Evolutionary conservation across 1,284 basidiomycete genomes (phyloP).

Genomic region (Tylopilus sp.): DNA sequence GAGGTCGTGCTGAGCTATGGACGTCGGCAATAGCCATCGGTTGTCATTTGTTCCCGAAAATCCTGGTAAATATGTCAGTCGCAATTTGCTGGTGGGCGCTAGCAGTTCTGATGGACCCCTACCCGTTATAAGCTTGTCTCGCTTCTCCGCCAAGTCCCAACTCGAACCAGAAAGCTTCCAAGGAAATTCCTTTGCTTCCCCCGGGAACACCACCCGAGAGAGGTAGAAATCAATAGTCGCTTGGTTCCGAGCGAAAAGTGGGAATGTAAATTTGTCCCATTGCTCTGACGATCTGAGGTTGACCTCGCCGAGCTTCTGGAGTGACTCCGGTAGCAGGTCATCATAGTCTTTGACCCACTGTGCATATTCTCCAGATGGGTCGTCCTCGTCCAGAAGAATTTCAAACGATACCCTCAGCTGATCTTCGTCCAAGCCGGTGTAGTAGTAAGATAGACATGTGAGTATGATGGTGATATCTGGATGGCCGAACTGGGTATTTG

Average conservation of each 20-base stretch:
- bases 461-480: slow-evolving; percentile 60
- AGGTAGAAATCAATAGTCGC: slow-evolving; percentile 61
- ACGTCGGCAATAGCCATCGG: slow-evolving; percentile 13
- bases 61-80: not conserved
- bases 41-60: slow-evolving; percentile 18
- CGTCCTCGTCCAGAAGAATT: slow-evolving; percentile 52
- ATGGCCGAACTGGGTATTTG: slow-evolving; percentile 64
- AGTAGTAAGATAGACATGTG: slow-evolving; percentile 64
- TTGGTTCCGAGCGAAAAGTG: slow-evolving; percentile 50
- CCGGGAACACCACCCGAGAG: slow-evolving; percentile 26
- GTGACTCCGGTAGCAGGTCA: slow-evolving; percentile 32
- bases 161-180: slow-evolving; percentile 56
- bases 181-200: slow-evolving; percentile 54
- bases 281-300: slow-evolving; percentile 53
- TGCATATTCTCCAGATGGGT: slow-evolving; percentile 55
- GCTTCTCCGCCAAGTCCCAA: slow-evolving; percentile 60
- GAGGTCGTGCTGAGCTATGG: slow-evolving; percentile 10
- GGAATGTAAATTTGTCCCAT: slow-evolving; percentile 41
- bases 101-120: not conserved
- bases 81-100: too few species aligned
- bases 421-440: slow-evolving; percentile 51
- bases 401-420: slow-evolving; percentile 53
- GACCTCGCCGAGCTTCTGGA: slow-evolving; percentile 49
- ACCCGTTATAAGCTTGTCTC: slow-evolving; percentile 9
- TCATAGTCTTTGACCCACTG: slow-evolving; percentile 47